These are phyloP conservation scores for Stephania cephalantha DNA, from an alignment of 164 flowering plant genomes.

Conservation along the genomic window DNA sequence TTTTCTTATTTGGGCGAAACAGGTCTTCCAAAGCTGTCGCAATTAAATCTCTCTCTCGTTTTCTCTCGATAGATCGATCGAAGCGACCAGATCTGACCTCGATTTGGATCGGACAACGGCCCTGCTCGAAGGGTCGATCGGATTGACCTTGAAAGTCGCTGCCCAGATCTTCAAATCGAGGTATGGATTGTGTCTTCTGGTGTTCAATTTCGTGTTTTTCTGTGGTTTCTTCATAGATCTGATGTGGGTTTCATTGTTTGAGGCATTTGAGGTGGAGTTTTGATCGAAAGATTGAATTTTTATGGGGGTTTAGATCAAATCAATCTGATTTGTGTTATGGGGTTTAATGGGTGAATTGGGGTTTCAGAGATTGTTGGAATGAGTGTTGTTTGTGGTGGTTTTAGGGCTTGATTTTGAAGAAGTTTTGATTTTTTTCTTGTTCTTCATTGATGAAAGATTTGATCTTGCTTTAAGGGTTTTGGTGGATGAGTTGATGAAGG, in stretches of 20 bases:
- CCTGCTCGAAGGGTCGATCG: not conserved
- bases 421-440: not conserved
- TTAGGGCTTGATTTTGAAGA: not conserved
- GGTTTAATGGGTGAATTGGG: not conserved
- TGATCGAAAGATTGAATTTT: not conserved
- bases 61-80: not conserved
- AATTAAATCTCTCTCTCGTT: conserved; percentile 9
- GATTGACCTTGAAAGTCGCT: not conserved
- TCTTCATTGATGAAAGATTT: too few relatives aligned
- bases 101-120: not conserved
- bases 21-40: not conserved
- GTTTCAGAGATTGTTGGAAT: not conserved
- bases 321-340: not conserved
- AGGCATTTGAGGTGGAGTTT: not conserved
- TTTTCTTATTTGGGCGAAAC: not conserved
- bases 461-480: too few relatives aligned
- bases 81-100: conserved; percentile 4
- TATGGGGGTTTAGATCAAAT: not conserved
- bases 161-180: not conserved
- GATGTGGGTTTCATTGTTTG: not conserved
- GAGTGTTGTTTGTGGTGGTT: not conserved
- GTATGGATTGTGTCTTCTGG: not conserved
- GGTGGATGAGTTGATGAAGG: not conserved
- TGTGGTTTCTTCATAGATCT: not conserved
- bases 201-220: not conserved